A percentile compares a stretch with the other conserved stretches of the same genome.
Evolutionary conservation across 192 early-diverging fungal genomes (phyloP).

Genomic region (Backusella australiensis): DNA sequence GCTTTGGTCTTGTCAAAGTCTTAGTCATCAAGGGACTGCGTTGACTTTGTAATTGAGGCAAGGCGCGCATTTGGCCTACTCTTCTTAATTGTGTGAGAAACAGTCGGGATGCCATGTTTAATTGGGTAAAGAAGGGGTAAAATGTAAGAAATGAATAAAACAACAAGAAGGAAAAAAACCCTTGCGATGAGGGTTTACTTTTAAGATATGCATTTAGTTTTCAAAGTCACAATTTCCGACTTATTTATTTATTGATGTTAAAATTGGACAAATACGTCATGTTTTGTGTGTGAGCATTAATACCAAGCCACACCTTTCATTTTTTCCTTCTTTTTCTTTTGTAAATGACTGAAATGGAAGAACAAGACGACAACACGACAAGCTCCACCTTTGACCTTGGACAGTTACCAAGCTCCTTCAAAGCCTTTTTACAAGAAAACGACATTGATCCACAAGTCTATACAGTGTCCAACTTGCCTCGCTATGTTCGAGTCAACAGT

Average conservation of each 20-base stretch:
- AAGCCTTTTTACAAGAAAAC: conserved; percentile 66
- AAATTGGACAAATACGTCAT: not conserved
- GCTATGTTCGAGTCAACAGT: conserved; percentile 74
- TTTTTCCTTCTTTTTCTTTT: not conserved
- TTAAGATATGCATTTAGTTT: not conserved
- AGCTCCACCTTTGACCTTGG: conserved; percentile 10
- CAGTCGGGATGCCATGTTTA: conserved; percentile 1
- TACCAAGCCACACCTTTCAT: not conserved
- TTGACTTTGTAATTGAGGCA: conserved; percentile 3
- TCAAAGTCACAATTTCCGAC: not conserved
- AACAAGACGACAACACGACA: not conserved
- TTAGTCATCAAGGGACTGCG: conserved; percentile 13
- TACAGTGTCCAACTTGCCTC: conserved; percentile 55
- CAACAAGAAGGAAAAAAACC: not conserved
- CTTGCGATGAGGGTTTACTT: not conserved
- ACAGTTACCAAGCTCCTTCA: conserved; percentile 60
- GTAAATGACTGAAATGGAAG: not conserved
- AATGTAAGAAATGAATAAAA: not conserved
- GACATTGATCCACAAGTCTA: conserved; percentile 69
- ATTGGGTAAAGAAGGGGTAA: not conserved
- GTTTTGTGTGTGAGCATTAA: not conserved
- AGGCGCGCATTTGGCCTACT: not conserved
- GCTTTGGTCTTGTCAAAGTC: not conserved
- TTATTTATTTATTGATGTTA: not conserved
- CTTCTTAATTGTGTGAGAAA: not conserved